A percentile compares a stretch with the other conserved stretches of the same genome.
phyloP scores from a whole-genome alignment of 768 basidiomycete species.

The Leccinum disarticulatum region DNA sequence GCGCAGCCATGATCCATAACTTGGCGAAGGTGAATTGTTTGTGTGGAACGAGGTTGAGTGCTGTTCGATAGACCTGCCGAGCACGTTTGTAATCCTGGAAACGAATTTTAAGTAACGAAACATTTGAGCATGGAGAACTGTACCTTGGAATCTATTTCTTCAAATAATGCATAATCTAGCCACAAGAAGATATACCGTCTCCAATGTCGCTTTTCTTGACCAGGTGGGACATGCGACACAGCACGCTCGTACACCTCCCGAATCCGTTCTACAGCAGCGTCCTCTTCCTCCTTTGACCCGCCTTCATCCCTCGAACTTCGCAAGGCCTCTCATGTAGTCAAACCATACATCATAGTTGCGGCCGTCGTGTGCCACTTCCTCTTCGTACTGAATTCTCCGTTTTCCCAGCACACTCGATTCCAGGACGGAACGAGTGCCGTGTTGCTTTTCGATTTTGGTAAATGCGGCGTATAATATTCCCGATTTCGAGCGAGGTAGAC shows the following conservation, averaged over 20 bases:
- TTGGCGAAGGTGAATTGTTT: slow-evolving; percentile 98
- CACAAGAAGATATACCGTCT: slow-evolving; percentile 88
- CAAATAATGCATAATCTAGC: slow-evolving; percentile 95
- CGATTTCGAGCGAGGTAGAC: slow-evolving; percentile 91
- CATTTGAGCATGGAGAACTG: background rate
- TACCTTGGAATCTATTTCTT: slow-evolving; percentile 94
- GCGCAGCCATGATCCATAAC: slow-evolving; percentile 89
- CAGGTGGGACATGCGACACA: slow-evolving; percentile 93
- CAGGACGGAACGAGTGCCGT: slow-evolving; percentile 83
- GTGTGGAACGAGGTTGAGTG: slow-evolving; percentile 86
- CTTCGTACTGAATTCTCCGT: slow-evolving; percentile 98
- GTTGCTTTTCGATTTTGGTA: slow-evolving; percentile 98
- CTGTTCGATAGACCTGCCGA: slow-evolving; percentile 91
- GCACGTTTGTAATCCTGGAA: slow-evolving; percentile 78
- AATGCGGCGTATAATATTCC: slow-evolving; percentile 85
- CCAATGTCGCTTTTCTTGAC: slow-evolving; percentile 91
- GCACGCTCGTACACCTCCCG: slow-evolving; percentile 95
- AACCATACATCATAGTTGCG: slow-evolving; percentile 99
- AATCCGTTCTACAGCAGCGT: slow-evolving; percentile 62
- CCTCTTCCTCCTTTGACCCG: slow-evolving; percentile 66
- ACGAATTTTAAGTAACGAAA: slow-evolving; percentile 1
- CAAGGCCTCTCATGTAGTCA: slow-evolving; percentile 86
- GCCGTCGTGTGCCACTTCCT: slow-evolving; percentile 87
- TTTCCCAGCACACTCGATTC: slow-evolving; percentile 96
- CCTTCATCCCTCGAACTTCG: slow-evolving; percentile 75